Evolutionary conservation across 306 rosid genomes (phyloP), one percentile per base, ranked within the genome.

Genomic region (Quercus aquifolioides): DNA sequence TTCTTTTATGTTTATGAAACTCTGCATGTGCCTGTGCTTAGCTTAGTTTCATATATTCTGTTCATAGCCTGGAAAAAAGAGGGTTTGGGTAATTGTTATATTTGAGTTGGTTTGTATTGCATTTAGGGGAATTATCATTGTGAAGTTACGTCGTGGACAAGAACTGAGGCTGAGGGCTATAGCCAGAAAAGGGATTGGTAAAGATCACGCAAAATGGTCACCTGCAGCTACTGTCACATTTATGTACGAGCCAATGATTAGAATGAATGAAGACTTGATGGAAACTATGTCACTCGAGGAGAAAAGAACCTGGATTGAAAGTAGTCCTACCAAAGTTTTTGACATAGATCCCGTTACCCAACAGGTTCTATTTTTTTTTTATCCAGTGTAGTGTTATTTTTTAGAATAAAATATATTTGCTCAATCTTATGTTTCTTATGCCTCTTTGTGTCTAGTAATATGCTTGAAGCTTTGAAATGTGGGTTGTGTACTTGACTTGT

Each of bases 171-270:
- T 95, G 85, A 88, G 99, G 73, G 99, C 99, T 71, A 91, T 95
- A 78, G 97, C 98, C 69, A 89, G 98, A 76, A 95, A 95, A 76
- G 99, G 99, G 51, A 95, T 95, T 79, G 99, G 98, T 28, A 95
- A 95, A 79, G 99, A 95, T 88, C 99, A 95, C 81, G 98, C 99
- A 7, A 93, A 95, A 85, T 95, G 99, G 99, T 93, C 98, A 0
- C 99, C 99, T 10, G 98, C 99, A 0, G 99, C 98, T 10, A 95
- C 99, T 72, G 98, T 91, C 4, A 90, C 97, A 55, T 95, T 95
- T 85, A 95, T 95, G 99, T 95, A 93, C 73, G 96, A 95, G 73
- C 99, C 99, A 0, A 92, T 85, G 57, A 90, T 95, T 86, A 89
- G 92, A 59, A 85, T 95, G 79, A 95, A 93, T 65, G 97, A 95